Percentiles rank a stretch among this genome's conserved stretches.
These are phyloP conservation scores for Lupinus albus DNA, from an alignment of 306 rosid species.

Conservation along the genomic window DNA sequence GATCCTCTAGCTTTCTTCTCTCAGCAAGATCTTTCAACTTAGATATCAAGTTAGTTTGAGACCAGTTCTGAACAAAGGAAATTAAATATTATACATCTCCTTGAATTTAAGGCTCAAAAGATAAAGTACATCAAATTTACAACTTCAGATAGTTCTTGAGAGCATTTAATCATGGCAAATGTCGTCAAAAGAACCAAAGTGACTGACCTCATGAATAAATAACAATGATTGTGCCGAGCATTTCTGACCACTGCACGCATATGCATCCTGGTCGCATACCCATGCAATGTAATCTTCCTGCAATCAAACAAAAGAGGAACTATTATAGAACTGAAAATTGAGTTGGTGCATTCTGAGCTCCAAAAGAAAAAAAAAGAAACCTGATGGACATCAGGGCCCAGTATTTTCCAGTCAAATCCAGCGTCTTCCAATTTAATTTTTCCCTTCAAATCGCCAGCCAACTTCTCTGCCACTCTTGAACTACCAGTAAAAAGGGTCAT, in stretches of 20 bases:
- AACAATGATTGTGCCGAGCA: too few relatives aligned
- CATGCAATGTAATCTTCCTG: too few relatives aligned
- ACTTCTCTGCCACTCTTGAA: conserved; percentile 96
- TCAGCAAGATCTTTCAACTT: conserved; percentile 81
- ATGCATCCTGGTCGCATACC: too few relatives aligned
- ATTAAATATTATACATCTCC: conserved; percentile 9
- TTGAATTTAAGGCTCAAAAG: not conserved
- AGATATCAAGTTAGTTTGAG: conserved; percentile 64
- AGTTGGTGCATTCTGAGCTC: conserved; percentile 12
- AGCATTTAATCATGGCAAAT: conserved; percentile 12
- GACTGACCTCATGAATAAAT: conserved; percentile 64
- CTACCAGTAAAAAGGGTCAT: conserved; percentile 99
- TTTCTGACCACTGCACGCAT: too few relatives aligned
- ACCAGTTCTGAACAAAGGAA: conserved; percentile 73
- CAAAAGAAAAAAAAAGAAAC: conserved; percentile 47
- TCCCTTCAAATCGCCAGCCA: conserved; percentile 81
- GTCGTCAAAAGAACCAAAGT: conserved; percentile 13
- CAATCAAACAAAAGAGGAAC: too few relatives aligned
- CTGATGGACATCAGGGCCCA: conserved; percentile 97
- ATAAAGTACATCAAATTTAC: conserved; percentile 24
- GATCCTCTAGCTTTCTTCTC: conserved; percentile 83
- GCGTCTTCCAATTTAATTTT: conserved; percentile 95
- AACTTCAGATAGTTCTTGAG: conserved; percentile 20
- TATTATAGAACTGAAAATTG: conserved; percentile 15
- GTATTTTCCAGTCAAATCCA: conserved; percentile 96